A percentile compares a stretch with the other conserved stretches of the same genome.
Evolutionary conservation across 345 rosid genomes (phyloP).

Genomic region (Murraya paniculata): DNA sequence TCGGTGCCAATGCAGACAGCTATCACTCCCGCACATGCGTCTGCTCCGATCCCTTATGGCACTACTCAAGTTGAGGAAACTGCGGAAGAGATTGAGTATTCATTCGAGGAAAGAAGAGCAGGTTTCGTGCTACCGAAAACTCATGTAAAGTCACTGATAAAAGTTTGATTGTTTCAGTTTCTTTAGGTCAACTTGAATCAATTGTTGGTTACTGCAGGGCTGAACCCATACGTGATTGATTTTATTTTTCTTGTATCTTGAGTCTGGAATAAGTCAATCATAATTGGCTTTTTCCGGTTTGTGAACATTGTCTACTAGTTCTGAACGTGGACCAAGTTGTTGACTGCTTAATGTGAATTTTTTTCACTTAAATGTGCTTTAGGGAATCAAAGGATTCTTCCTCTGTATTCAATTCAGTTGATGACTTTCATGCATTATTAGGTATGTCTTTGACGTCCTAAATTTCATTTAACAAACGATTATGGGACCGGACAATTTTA

Average conservation of each 20-base stretch:
- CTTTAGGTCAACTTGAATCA: background rate
- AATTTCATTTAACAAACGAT: background rate
- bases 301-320: constrained; percentile 24
- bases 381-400: background rate
- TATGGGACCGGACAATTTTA: background rate
- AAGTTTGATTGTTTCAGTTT: constrained; percentile 35
- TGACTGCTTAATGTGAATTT: background rate
- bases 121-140: constrained; percentile 56
- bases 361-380: background rate
- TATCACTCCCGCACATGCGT: constrained; percentile 51
- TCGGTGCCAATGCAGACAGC: constrained; percentile 79
- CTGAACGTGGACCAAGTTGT: constrained; percentile 16
- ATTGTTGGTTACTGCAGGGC: constrained; percentile 7
- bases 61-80: constrained; percentile 32
- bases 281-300: constrained; percentile 42
- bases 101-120: constrained; percentile 87
- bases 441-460: background rate
- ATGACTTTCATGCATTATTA: background rate
- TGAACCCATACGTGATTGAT: background rate
- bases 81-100: constrained; percentile 61
- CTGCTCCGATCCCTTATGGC: constrained; percentile 21
- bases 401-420: constrained; percentile 1
- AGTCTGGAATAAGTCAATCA: constrained; percentile 45
- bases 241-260: background rate
- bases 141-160: constrained; percentile 38